Evolutionary conservation across 345 rosid species (phyloP).

Genomic region (Cardamine occulta): DNA sequence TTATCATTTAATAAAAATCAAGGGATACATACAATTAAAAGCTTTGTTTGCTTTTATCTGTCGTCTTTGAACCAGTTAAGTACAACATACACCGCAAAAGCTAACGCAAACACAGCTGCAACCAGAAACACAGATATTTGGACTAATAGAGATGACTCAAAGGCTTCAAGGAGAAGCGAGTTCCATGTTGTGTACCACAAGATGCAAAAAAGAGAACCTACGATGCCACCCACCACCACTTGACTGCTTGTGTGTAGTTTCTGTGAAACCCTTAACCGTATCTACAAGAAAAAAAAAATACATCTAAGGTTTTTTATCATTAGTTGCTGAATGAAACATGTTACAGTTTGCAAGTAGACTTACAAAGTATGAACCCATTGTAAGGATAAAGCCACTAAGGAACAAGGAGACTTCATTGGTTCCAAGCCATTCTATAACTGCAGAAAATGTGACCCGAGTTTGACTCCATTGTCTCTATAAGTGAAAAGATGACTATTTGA

Average conservation of each 20-base stretch:
- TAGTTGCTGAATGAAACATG: too few species aligned
- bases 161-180: conserved; percentile 54
- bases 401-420: conserved; percentile 47
- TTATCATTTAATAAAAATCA: background rate
- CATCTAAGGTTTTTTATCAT: background rate
- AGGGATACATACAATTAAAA: conserved; percentile 7
- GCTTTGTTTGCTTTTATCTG: conserved; percentile 27
- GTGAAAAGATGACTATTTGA: background rate
- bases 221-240: conserved; percentile 66
- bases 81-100: conserved; percentile 52
- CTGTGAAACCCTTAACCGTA: conserved; percentile 81
- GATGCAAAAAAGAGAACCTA: conserved; percentile 58
- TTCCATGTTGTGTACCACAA: conserved; percentile 70
- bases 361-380: conserved; percentile 61
- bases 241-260: conserved; percentile 69
- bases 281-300: conserved; percentile 47
- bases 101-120: conserved; percentile 50
- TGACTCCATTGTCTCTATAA: background rate
- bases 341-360: conserved; percentile 35
- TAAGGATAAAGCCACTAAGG: conserved; percentile 47
- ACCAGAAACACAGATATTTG: conserved; percentile 49
- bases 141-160: conserved; percentile 54
- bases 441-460: conserved; percentile 5
- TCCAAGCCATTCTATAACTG: conserved; percentile 63
- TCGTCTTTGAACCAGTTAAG: conserved; percentile 60